A percentile compares a stretch with the other conserved stretches of the same genome.
These are phyloP conservation scores for Nectriaceae sp. DNA, from an alignment of 2,329 filamentous ascomycete species.

Conservation along the genomic window DNA sequence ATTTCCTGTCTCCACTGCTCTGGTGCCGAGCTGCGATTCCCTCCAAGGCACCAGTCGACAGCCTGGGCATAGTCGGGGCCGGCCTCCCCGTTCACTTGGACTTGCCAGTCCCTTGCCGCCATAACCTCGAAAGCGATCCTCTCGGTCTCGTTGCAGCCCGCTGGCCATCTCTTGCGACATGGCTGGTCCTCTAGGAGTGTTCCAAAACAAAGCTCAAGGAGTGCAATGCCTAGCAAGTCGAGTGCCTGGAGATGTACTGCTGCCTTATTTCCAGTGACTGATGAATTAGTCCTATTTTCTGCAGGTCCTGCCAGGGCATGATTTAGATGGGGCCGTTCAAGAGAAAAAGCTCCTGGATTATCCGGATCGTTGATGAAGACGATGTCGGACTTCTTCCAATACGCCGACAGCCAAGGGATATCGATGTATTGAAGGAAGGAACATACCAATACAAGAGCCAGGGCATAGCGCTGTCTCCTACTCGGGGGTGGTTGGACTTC, in stretches of 20 bases:
- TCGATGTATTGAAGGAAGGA: slow-evolving; percentile 29
- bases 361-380: neutral
- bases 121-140: slow-evolving; percentile 1
- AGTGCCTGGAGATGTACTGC: neutral
- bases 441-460: slow-evolving; percentile 26
- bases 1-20: slow-evolving; percentile 11
- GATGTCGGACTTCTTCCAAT: slow-evolving; percentile 20
- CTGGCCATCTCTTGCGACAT: neutral
- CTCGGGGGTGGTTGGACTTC: slow-evolving; percentile 5
- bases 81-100: slow-evolving; percentile 4
- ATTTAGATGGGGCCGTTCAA: neutral
- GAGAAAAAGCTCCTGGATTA: neutral
- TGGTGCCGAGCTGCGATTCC: neutral
- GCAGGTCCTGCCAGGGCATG: no score
- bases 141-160: neutral
- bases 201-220: slow-evolving; percentile 3
- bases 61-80: slow-evolving; percentile 7
- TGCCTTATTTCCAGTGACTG: no score
- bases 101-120: slow-evolving; percentile 8
- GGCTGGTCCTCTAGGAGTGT: neutral
- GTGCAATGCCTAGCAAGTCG: slow-evolving; percentile 1
- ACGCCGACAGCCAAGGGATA: slow-evolving; percentile 22
- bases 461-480: slow-evolving; percentile 19
- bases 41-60: slow-evolving; percentile 9
- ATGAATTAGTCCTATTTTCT: no score